phyloP scores from a whole-genome alignment of 371 early-diverging fungal species.

The Dichotomocladium elegans region DNA sequence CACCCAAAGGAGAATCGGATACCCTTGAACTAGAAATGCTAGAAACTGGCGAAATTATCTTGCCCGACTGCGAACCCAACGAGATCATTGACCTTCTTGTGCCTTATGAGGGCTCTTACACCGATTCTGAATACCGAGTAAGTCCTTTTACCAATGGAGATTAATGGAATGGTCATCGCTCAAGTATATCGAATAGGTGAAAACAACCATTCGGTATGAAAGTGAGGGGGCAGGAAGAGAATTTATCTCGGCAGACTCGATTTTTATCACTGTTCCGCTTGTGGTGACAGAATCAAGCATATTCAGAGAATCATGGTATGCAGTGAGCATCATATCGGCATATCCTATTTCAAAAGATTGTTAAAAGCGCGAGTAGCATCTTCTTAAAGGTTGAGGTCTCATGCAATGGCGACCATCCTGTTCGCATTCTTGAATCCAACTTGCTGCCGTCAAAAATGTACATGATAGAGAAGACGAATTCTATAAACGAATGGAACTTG shows the following conservation, averaged over 20 bases:
- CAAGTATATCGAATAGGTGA: slow-evolving; percentile 35
- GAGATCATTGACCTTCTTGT: slow-evolving; percentile 49
- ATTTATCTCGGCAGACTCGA: slow-evolving; percentile 49
- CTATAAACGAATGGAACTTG: slow-evolving; percentile 44
- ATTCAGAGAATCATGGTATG: slow-evolving; percentile 57
- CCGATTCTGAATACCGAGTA: slow-evolving; percentile 56
- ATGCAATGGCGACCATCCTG: slow-evolving; percentile 57
- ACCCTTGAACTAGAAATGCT: slow-evolving; percentile 35
- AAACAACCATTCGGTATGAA: slow-evolving; percentile 45
- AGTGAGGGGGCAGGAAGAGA: slow-evolving; percentile 39
- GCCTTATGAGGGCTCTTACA: slow-evolving; percentile 49
- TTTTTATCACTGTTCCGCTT: slow-evolving; percentile 56
- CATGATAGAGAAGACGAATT: slow-evolving; percentile 36
- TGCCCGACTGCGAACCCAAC: slow-evolving; percentile 53
- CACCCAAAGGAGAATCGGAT: slow-evolving; percentile 4
- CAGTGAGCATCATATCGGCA: not conserved
- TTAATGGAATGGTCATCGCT: too few species aligned
- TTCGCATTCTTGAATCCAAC: slow-evolving; percentile 49
- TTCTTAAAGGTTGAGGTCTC: slow-evolving; percentile 56
- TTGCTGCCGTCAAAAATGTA: slow-evolving; percentile 43
- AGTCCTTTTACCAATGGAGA: too few species aligned
- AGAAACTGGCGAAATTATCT: slow-evolving; percentile 43
- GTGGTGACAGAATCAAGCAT: slow-evolving; percentile 52
- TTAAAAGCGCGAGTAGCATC: too few species aligned
- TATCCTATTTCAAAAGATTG: too few species aligned